phyloP scores from a whole-genome alignment of 495 filamentous ascomycete genomes.

The Cercophora samala region DNA sequence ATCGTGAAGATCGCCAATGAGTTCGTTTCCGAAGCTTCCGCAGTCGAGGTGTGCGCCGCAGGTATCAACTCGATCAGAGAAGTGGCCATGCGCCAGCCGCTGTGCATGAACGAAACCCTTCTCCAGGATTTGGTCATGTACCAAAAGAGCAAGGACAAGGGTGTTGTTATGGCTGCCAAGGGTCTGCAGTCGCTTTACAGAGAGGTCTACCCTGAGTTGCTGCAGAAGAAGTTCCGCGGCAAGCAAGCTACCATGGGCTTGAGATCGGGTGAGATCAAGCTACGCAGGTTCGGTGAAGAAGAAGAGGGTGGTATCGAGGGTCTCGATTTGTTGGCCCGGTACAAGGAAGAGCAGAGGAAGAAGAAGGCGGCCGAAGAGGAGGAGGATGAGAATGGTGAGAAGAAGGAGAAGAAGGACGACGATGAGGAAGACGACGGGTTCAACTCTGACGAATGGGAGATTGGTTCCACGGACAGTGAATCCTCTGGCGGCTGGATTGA shows the following conservation, averaged over 20 bases:
- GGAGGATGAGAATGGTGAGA: slow-evolving; percentile 40
- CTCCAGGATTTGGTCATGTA: slow-evolving; percentile 97
- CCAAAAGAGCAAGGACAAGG: slow-evolving; percentile 95
- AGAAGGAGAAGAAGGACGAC: slow-evolving; percentile 29
- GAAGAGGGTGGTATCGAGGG: slow-evolving; percentile 83
- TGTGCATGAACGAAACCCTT: slow-evolving; percentile 92
- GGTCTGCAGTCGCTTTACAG: slow-evolving; percentile 86
- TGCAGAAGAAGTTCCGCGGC: slow-evolving; percentile 85
- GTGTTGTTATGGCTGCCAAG: slow-evolving; percentile 93
- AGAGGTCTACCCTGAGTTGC: slow-evolving; percentile 82
- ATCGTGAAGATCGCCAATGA: slow-evolving; percentile 96
- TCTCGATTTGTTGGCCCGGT: slow-evolving; percentile 83
- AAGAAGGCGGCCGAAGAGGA: slow-evolving; percentile 65
- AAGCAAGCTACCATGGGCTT: slow-evolving; percentile 88
- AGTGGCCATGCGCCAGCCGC: slow-evolving; percentile 83
- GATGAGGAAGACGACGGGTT: slow-evolving; percentile 60
- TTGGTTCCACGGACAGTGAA: slow-evolving; percentile 72
- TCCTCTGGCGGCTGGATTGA: slow-evolving; percentile 84
- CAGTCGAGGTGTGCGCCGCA: slow-evolving; percentile 84
- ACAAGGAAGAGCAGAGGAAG: slow-evolving; percentile 84
- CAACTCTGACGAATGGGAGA: slow-evolving; percentile 79
- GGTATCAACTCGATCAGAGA: slow-evolving; percentile 94
- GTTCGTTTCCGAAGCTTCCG: slow-evolving; percentile 93
- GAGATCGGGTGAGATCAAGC: slow-evolving; percentile 62
- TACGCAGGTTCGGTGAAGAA: slow-evolving; percentile 75